Percentiles rank a stretch among this genome's conserved stretches.
Conservation (phyloP, 345 rosid genomes). For the Eucalyptus sp. region DNA sequence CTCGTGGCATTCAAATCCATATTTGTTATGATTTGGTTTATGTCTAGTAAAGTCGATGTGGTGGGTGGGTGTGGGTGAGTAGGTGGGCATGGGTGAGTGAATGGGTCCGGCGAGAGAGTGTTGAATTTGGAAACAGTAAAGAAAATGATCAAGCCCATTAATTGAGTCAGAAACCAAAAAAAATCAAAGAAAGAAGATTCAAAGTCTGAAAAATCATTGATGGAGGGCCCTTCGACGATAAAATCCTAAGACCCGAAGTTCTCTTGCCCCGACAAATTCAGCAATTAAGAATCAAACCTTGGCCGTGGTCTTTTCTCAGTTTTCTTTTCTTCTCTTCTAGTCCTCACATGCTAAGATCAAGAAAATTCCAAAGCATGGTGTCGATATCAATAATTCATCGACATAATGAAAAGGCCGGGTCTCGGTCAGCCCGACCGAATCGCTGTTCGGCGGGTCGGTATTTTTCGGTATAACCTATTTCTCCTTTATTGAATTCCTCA, state of each 20-base stretch:
- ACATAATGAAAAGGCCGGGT: background rate
- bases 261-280: background rate
- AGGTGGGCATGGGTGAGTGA: background rate
- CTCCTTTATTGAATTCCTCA: background rate
- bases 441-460: background rate
- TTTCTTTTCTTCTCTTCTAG: background rate
- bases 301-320: background rate
- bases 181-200: background rate
- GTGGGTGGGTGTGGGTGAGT: background rate
- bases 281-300: background rate
- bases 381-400: background rate
- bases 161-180: background rate
- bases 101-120: background rate
- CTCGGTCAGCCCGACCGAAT: background rate
- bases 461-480: background rate
- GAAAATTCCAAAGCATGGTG: background rate
- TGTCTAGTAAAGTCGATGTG: background rate
- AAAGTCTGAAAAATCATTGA: background rate
- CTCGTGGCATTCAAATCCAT: background rate
- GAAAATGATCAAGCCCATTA: background rate
- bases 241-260: background rate
- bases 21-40: background rate
- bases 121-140: background rate
- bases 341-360: background rate
- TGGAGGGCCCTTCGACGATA: background rate